Conservation (phyloP, 192 early-diverging fungal genomes). For the Backusella westeae region DNA sequence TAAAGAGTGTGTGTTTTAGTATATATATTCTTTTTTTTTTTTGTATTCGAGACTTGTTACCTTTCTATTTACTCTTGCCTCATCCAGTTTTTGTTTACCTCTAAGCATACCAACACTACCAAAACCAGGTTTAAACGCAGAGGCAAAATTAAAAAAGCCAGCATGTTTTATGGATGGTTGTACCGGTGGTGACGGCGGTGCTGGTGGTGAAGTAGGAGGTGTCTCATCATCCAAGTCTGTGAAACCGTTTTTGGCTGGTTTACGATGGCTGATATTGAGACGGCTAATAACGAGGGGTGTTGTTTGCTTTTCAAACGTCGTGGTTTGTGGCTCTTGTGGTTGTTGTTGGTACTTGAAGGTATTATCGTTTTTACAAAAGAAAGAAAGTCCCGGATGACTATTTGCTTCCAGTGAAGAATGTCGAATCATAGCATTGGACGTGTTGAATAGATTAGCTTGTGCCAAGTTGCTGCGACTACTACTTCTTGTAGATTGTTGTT, state of each 20-base stretch:
- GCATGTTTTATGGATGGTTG: neutral
- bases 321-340: neutral
- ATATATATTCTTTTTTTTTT: neutral
- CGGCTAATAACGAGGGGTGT: slow-evolving; percentile 9
- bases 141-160: neutral
- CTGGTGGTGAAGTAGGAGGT: neutral
- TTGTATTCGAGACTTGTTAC: slow-evolving; percentile 4
- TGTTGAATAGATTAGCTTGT: neutral
- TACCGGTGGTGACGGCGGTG: neutral
- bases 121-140: slow-evolving; percentile 8
- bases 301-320: slow-evolving; percentile 11
- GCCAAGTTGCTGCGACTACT: neutral
- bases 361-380: slow-evolving; percentile 8
- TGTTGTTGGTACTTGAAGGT: neutral
- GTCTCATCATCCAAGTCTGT: slow-evolving; percentile 3
- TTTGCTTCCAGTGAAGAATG: slow-evolving; percentile 3
- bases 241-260: neutral
- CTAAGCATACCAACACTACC: slow-evolving; percentile 8
- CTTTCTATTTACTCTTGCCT: slow-evolving; percentile 24
- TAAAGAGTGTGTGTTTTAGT: neutral
- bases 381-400: slow-evolving; percentile 10
- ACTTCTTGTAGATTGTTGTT: neutral
- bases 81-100: slow-evolving; percentile 15
- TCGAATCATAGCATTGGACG: slow-evolving; percentile 16
- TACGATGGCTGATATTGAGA: neutral